Evolutionary conservation across 768 basidiomycete genomes (phyloP).

Genomic region (Leucosporidium yakuticum): DNA sequence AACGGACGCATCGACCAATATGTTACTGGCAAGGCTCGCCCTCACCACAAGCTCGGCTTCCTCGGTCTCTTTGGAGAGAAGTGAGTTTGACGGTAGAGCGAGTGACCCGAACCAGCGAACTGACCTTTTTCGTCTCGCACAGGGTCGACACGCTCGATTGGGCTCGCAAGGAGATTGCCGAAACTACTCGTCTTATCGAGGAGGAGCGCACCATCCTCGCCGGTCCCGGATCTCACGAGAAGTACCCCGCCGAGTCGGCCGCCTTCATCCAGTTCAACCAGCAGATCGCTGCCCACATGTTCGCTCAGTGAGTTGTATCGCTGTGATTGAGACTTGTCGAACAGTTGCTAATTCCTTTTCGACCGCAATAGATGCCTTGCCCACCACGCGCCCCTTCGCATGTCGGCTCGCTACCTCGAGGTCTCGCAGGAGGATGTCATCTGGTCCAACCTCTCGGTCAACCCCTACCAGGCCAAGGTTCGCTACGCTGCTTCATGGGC

Average conservation of each 20-base stretch:
- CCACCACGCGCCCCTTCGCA: slow-evolving; percentile 45
- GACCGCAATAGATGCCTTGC: slow-evolving; percentile 13
- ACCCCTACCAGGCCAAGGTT: slow-evolving; percentile 75
- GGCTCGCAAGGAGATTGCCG: slow-evolving; percentile 57
- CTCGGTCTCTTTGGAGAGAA: slow-evolving; percentile 69
- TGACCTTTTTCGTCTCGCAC: too few relatives aligned
- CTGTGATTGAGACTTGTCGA: slow-evolving; percentile 63
- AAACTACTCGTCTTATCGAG: slow-evolving; percentile 49
- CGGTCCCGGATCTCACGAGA: slow-evolving; percentile 51
- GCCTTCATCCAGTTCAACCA: slow-evolving; percentile 76
- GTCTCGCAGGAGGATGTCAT: slow-evolving; percentile 83
- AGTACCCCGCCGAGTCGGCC: slow-evolving; percentile 31
- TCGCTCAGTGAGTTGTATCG: slow-evolving; percentile 50
- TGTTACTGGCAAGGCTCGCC: slow-evolving; percentile 68
- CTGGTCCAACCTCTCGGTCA: slow-evolving; percentile 82
- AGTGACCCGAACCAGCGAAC: neutral
- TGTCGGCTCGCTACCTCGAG: slow-evolving; percentile 71
- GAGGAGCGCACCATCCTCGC: slow-evolving; percentile 45
- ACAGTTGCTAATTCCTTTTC: slow-evolving; percentile 45
- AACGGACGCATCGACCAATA: slow-evolving; percentile 51
- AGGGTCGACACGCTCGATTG: slow-evolving; percentile 84
- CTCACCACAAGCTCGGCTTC: slow-evolving; percentile 57
- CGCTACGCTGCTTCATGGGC: slow-evolving; percentile 65
- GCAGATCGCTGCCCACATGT: slow-evolving; percentile 89
- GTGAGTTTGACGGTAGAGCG: neutral